Conservation (phyloP, 2,329 filamentous ascomycete genomes). For the Botrytis aclada region DNA sequence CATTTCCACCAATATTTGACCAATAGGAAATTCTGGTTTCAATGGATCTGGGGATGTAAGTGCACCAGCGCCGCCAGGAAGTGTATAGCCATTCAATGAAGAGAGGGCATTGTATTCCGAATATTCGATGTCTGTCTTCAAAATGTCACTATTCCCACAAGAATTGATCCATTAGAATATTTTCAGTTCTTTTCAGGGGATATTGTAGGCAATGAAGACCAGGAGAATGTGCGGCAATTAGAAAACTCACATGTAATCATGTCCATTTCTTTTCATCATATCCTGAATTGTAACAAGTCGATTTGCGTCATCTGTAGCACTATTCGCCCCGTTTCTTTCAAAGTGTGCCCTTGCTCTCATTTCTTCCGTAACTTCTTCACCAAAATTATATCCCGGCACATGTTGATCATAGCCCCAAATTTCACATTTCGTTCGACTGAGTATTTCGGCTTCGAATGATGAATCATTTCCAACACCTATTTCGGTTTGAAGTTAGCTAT, state of each 20-base stretch:
- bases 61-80: slow-evolving; percentile 8
- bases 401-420: slow-evolving; percentile 44
- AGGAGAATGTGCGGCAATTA: not conserved
- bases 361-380: slow-evolving; percentile 31
- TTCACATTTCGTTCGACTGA: slow-evolving; percentile 41
- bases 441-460: slow-evolving; percentile 38
- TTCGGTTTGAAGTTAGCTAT: not conserved
- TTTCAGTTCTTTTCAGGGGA: not conserved
- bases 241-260: slow-evolving; percentile 36
- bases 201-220: too few species aligned
- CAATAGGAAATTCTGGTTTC: slow-evolving; percentile 29
- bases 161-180: not conserved
- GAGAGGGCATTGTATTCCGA: slow-evolving; percentile 39
- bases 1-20: slow-evolving; percentile 32
- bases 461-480: slow-evolving; percentile 16
- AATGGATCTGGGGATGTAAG: slow-evolving; percentile 15
- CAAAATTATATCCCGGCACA: slow-evolving; percentile 33
- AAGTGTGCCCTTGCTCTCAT: slow-evolving; percentile 36
- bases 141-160: slow-evolving; percentile 36
- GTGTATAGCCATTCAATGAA: slow-evolving; percentile 26
- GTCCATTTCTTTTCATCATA: slow-evolving; percentile 41
- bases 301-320: slow-evolving; percentile 31
- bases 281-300: slow-evolving; percentile 39
- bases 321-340: slow-evolving; percentile 37
- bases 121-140: slow-evolving; percentile 43